Evolutionary conservation across 1,284 basidiomycete species (phyloP).

Genomic region (Ceratobasidium sp.): DNA sequence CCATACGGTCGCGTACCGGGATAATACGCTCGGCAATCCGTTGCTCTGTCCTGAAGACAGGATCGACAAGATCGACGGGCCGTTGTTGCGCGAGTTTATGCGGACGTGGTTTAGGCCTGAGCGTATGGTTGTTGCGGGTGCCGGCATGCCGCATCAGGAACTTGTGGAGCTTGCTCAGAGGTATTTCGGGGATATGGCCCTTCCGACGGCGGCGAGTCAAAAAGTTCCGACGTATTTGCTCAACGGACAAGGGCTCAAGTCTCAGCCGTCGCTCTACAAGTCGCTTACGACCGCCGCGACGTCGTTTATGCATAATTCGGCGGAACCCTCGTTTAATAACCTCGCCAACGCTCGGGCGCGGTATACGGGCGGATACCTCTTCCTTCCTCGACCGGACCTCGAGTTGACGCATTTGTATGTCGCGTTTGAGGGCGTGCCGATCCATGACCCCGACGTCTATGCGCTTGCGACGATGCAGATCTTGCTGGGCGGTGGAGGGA

Average conservation of each 20-base stretch:
- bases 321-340: slow-evolving; percentile 55
- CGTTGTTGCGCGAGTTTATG: slow-evolving; percentile 77
- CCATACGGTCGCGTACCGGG: slow-evolving; percentile 86
- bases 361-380: slow-evolving; percentile 89
- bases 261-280: slow-evolving; percentile 71
- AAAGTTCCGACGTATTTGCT: slow-evolving; percentile 67
- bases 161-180: slow-evolving; percentile 87
- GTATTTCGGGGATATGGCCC: slow-evolving; percentile 82
- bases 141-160: slow-evolving; percentile 90
- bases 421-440: slow-evolving; percentile 91
- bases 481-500: slow-evolving; percentile 93
- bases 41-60: slow-evolving; percentile 90
- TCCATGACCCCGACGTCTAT: slow-evolving; percentile 95
- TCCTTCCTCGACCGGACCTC: slow-evolving; percentile 74
- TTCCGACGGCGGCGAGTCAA: slow-evolving; percentile 56
- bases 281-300: slow-evolving; percentile 78
- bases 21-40: slow-evolving; percentile 88
- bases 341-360: slow-evolving; percentile 66
- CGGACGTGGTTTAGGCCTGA: slow-evolving; percentile 92
- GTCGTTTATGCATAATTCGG: slow-evolving; percentile 66
- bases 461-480: slow-evolving; percentile 95
- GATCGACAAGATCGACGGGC: slow-evolving; percentile 76
- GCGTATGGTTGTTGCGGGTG: slow-evolving; percentile 93
- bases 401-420: slow-evolving; percentile 96
- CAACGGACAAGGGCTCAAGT: slow-evolving; percentile 55